Evolutionary conservation across 176 grass and related monocot species (phyloP), one percentile per base, ranked within the genome.

Genomic region (Poa pratensis): DNA sequence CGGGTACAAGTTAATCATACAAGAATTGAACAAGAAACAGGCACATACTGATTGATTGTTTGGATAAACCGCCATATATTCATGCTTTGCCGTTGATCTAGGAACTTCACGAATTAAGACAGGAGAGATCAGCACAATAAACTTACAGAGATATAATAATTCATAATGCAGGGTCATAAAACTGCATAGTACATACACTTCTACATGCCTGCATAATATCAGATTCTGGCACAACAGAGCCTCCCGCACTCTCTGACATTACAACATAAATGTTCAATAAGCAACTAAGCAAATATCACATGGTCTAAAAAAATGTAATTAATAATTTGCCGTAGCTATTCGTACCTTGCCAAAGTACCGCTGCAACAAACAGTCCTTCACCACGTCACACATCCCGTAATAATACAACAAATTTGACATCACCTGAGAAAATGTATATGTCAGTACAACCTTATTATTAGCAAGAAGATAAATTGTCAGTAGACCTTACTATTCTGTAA

Each of bases 321-420:
- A 15, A 39, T 51, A n/a, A 73, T 8, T 37, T 34, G 73, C 27
- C 3, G 24, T 67, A 71, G 61, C 19, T 52, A 75, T 86, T 75
- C 18, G 10, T 89, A 98, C 96, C 91, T 95, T 94, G 84, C 96
- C 86, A 39, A 98, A 98, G 73, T 98, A 98, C 43, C 96, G 91
- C 53, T 95, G 96, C 85, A 98, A 89, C 69, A 98, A 79, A 87
- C 86, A 88, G 77, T 95, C 96, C 63, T 95, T 98, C 61, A 98
- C 92, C 50, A 98, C 73, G 40, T 92, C 90, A 83, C 92, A 98
- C 96, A 98, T 98, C 9, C 95, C 93, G 46, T 98, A 98, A 87
- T 91, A 98, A 82, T 95, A 98, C 22, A 98, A 84, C 50, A 98
- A 89, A 98, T 95, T 98, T 80, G 93, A 92, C 86, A 95, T 86